These are phyloP conservation scores for Fusarium metavorans DNA, from an alignment of 2,329 filamentous ascomycete genomes.

Conservation along the genomic window DNA sequence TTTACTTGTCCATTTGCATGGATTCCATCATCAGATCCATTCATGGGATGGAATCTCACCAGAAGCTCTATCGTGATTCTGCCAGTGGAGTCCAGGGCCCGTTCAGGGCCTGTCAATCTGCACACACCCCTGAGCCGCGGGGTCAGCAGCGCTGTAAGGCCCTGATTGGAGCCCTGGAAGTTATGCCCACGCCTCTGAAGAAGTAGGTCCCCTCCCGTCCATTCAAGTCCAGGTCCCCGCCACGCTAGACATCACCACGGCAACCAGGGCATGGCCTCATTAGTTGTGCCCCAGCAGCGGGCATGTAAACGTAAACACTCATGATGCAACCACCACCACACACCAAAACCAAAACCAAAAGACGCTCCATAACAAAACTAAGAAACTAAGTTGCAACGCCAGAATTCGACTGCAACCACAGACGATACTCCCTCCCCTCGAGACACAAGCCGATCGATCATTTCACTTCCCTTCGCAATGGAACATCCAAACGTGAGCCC, in stretches of 20 bases:
- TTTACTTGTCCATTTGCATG: constrained; percentile 19
- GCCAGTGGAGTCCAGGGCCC: not conserved
- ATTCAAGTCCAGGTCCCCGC: not conserved
- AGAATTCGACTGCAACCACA: constrained; percentile 10
- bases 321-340: constrained; percentile 12
- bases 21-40: not conserved
- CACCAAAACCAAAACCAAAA: constrained; percentile 13
- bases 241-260: constrained; percentile 28
- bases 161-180: constrained; percentile 26
- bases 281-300: constrained; percentile 15
- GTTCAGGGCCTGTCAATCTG: constrained; percentile 28
- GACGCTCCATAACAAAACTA: constrained; percentile 25
- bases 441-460: not conserved
- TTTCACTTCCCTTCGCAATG: constrained; percentile 21
- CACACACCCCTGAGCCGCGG: constrained; percentile 31
- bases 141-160: constrained; percentile 33
- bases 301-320: constrained; percentile 43
- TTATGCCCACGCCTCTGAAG: not conserved
- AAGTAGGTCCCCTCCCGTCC: not conserved
- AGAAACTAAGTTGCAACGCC: constrained; percentile 25
- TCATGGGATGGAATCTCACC: not conserved
- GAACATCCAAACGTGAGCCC: constrained; percentile 56
- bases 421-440: not conserved
- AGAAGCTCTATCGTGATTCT: constrained; percentile 39
- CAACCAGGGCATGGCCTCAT: constrained; percentile 30